phyloP scores from a whole-genome alignment of 345 rosid species.

The Sapria himalayana region DNA sequence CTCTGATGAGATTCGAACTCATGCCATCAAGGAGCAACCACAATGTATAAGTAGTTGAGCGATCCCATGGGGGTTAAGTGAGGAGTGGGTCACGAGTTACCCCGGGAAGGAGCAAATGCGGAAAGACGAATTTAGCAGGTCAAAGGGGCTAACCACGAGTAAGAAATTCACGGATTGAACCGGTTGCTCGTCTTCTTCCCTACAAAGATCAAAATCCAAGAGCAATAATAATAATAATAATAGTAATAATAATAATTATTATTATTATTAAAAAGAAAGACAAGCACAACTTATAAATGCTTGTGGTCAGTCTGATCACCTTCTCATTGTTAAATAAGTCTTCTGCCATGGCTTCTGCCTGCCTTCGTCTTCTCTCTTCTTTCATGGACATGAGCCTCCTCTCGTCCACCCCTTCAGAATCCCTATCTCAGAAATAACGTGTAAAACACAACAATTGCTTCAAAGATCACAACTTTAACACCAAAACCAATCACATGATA shows the following conservation, averaged over 20 bases:
- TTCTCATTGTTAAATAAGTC: slow-evolving; percentile 54
- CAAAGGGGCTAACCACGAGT: slow-evolving; percentile 19
- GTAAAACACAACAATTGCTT: neutral
- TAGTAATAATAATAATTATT: neutral
- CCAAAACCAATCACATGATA: too few relatives aligned
- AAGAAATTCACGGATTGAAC: slow-evolving; percentile 31
- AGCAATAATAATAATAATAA: neutral
- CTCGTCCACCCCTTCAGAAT: slow-evolving; percentile 20
- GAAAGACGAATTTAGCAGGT: too few relatives aligned
- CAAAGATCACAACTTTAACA: too few relatives aligned
- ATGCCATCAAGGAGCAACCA: too few relatives aligned
- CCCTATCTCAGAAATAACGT: slow-evolving; percentile 31
- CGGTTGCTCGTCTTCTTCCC: slow-evolving; percentile 42
- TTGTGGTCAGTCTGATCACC: slow-evolving; percentile 26
- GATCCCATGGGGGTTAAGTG: too few relatives aligned
- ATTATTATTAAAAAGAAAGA: too few relatives aligned
- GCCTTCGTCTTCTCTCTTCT: slow-evolving; percentile 74
- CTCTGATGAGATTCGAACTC: too few relatives aligned
- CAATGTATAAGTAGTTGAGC: too few relatives aligned
- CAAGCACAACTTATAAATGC: too few relatives aligned
- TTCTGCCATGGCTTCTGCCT: slow-evolving; percentile 76
- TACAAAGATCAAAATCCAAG: slow-evolving; percentile 13
- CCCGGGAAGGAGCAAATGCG: too few relatives aligned
- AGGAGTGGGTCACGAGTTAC: too few relatives aligned
- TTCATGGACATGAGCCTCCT: slow-evolving; percentile 31